phyloP scores from a whole-genome alignment of 768 basidiomycete genomes.

The Phanerochaete sordida region DNA sequence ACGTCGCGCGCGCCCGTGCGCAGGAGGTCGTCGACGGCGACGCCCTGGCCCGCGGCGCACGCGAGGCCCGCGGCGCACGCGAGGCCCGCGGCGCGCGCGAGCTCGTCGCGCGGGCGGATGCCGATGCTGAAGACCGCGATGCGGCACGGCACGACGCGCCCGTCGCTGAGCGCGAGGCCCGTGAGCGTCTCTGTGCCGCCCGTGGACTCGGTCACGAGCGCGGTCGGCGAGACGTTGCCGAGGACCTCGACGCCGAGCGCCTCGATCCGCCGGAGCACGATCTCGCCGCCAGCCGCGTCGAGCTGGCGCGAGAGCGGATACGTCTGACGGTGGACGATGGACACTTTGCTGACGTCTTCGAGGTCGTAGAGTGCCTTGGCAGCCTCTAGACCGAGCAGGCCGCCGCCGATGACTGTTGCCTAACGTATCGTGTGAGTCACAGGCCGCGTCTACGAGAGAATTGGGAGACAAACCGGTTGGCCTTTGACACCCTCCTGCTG shows the following conservation, averaged over 20 bases:
- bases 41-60: conserved; percentile 48
- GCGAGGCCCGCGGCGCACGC: conserved; percentile 29
- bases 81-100: conserved; percentile 54
- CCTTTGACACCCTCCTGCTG: conserved; percentile 38
- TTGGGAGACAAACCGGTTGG: conserved; percentile 10
- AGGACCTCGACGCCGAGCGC: conserved; percentile 56
- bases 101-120: conserved; percentile 66
- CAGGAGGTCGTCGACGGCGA: conserved; percentile 55
- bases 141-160: conserved; percentile 41
- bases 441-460: not conserved
- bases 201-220: conserved; percentile 32
- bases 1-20: conserved; percentile 55
- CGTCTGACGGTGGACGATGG: conserved; percentile 48
- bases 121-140: conserved; percentile 69
- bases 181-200: conserved; percentile 28
- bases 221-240: conserved; percentile 36
- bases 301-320: conserved; percentile 59
- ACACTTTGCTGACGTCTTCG: conserved; percentile 40
- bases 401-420: conserved; percentile 64
- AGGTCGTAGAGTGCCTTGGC: conserved; percentile 71
- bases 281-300: conserved; percentile 54
- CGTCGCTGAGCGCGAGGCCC: conserved; percentile 44
- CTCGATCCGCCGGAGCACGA: conserved; percentile 57
- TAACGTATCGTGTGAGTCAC: conserved; percentile 8
- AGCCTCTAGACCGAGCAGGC: conserved; percentile 69